phyloP scores from a whole-genome alignment of 2,329 filamentous ascomycete genomes.

The Coleophoma eucalyptorum region DNA sequence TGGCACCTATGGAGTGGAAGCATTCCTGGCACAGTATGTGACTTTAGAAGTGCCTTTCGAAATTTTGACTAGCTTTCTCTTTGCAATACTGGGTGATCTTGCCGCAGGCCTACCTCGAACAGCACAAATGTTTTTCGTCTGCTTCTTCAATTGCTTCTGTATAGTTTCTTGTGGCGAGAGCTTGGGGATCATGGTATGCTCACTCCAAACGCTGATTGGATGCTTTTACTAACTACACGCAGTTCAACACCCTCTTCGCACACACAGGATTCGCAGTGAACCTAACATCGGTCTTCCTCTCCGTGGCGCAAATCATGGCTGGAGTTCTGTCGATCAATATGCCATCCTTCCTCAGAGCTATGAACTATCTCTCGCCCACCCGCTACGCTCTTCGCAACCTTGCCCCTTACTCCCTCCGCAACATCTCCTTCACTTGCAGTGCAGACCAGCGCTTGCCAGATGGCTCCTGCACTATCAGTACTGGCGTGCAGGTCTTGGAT shows the following conservation, averaged over 20 bases:
- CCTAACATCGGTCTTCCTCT: conserved; percentile 65
- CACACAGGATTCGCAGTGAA: conserved; percentile 77
- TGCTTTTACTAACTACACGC: background rate
- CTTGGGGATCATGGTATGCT: conserved; percentile 59
- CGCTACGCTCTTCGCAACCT: conserved; percentile 67
- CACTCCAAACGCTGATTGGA: background rate
- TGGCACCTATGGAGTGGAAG: conserved; percentile 65
- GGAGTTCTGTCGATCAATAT: conserved; percentile 70
- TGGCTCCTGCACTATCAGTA: conserved; percentile 61
- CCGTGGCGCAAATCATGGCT: conserved; percentile 67
- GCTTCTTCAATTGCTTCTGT: conserved; percentile 66
- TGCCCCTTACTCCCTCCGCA: conserved; percentile 59
- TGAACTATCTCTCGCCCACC: conserved; percentile 70
- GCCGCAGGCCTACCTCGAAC: conserved; percentile 63
- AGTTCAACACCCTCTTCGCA: conserved; percentile 70
- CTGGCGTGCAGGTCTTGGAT: conserved; percentile 62
- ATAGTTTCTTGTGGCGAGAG: conserved; percentile 73
- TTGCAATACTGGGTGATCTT: conserved; percentile 59
- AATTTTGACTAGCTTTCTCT: conserved; percentile 59
- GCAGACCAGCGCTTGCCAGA: conserved; percentile 53
- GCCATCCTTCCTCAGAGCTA: conserved; percentile 58
- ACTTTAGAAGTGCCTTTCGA: conserved; percentile 71
- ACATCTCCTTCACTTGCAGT: conserved; percentile 60
- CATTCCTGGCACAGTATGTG: conserved; percentile 69
- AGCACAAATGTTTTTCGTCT: conserved; percentile 61